phyloP scores from a whole-genome alignment of 1,284 basidiomycete genomes.

The Leccinum pachyderme region DNA sequence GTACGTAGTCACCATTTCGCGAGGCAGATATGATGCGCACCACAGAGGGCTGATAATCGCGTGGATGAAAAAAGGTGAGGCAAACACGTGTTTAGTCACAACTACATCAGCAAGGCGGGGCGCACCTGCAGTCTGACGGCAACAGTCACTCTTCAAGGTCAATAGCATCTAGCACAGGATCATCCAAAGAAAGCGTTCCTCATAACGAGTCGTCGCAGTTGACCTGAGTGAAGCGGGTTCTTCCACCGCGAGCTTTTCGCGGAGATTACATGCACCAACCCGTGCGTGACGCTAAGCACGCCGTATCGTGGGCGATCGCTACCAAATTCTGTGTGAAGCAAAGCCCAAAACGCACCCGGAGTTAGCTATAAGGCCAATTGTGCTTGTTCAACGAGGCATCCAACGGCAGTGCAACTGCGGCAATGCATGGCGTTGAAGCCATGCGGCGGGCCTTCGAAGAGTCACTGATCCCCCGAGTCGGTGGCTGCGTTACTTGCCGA shows the following conservation, averaged over 20 bases:
- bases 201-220: slow-evolving; percentile 1
- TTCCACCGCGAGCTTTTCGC: slow-evolving; percentile 12
- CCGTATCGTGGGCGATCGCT: not conserved
- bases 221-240: not conserved
- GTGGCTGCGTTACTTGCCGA: slow-evolving; percentile 11
- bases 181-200: slow-evolving; percentile 4
- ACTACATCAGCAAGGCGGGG: slow-evolving; percentile 13
- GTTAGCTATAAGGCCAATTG: not conserved
- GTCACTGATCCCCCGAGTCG: not conserved
- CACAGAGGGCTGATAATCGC: slow-evolving; percentile 34
- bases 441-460: not conserved
- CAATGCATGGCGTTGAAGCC: not conserved
- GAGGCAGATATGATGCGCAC: slow-evolving; percentile 34
- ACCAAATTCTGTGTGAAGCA: not conserved
- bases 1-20: slow-evolving; percentile 19
- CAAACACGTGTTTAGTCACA: slow-evolving; percentile 28
- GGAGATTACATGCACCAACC: slow-evolving; percentile 25
- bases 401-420: not conserved
- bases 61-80: slow-evolving; percentile 29
- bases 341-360: slow-evolving; percentile 1
- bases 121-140: slow-evolving; percentile 13
- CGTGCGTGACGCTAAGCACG: slow-evolving; percentile 12
- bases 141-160: slow-evolving; percentile 2
- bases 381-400: not conserved
- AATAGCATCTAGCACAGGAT: slow-evolving; percentile 20